A percentile compares a stretch with the other conserved stretches of the same genome.
Evolutionary conservation across 352 stramenopile genomes (phyloP).

Genomic region (Stramenopiles sp.): DNA sequence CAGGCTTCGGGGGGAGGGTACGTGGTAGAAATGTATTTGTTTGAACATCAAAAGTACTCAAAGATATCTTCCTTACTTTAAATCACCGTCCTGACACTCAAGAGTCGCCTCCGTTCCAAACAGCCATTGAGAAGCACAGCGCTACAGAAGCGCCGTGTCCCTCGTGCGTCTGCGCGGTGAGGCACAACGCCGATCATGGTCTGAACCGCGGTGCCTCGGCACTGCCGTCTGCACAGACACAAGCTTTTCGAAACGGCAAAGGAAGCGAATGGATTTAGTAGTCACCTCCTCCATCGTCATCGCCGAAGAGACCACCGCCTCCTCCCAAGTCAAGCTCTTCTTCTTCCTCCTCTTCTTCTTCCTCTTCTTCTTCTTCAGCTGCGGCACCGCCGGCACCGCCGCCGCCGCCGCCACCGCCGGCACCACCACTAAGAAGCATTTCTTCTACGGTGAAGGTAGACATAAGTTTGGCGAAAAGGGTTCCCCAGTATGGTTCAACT

Average conservation of each 20-base stretch:
- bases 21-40: no score
- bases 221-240: neutral
- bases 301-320: neutral
- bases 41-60: no score
- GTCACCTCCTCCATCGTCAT: neutral
- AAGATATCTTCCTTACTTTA: no score
- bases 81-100: no score
- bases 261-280: neutral
- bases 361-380: constrained; percentile 35
- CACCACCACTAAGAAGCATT: constrained; percentile 39
- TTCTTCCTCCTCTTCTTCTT: constrained; percentile 40
- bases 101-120: no score
- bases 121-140: no score
- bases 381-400: constrained; percentile 32
- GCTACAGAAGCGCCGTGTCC: no score
- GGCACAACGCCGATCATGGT: no score
- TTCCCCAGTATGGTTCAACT: constrained; percentile 60
- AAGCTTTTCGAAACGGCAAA: neutral
- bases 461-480: constrained; percentile 44
- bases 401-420: constrained; percentile 34
- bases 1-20: no score
- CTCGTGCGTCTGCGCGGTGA: no score
- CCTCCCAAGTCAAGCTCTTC: constrained; percentile 28
- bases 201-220: no score
- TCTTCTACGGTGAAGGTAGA: constrained; percentile 1